phyloP scores from a whole-genome alignment of 345 rosid species.

The Acer campestre region DNA sequence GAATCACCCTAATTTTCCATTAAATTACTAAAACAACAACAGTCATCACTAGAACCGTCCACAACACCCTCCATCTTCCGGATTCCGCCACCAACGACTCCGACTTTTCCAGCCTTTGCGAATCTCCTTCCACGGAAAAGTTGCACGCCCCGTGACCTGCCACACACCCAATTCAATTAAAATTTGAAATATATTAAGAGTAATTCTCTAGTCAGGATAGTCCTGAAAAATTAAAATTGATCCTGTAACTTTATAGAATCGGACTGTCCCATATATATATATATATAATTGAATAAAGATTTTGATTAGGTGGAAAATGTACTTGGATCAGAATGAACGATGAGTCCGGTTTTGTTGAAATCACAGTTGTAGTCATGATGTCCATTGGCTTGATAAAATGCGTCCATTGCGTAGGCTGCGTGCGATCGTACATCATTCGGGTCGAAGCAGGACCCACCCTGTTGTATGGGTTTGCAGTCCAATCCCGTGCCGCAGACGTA shows the following conservation, averaged over 20 bases:
- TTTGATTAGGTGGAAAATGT: not conserved
- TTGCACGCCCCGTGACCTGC: slow-evolving; percentile 61
- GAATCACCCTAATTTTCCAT: not conserved
- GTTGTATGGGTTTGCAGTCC: slow-evolving; percentile 56
- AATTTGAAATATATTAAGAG: too few relatives aligned
- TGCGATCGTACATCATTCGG: slow-evolving; percentile 61
- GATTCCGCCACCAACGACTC: slow-evolving; percentile 32
- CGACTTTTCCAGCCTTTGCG: slow-evolving; percentile 27
- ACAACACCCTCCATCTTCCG: slow-evolving; percentile 17
- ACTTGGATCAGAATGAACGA: slow-evolving; percentile 62
- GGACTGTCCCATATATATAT: too few relatives aligned
- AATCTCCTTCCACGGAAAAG: slow-evolving; percentile 20
- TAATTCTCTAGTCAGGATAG: too few relatives aligned
- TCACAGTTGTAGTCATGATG: slow-evolving; percentile 51
- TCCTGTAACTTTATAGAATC: too few relatives aligned
- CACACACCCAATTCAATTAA: not conserved
- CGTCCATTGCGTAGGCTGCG: slow-evolving; percentile 71
- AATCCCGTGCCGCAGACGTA: slow-evolving; percentile 57
- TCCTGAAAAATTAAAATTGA: too few relatives aligned
- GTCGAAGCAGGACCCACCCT: slow-evolving; percentile 56
- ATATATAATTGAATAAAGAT: too few relatives aligned
- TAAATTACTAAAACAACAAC: not conserved
- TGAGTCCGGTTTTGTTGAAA: slow-evolving; percentile 49
- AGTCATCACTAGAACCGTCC: not conserved
- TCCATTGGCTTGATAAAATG: slow-evolving; percentile 58